A percentile compares a stretch with the other conserved stretches of the same genome.
Evolutionary conservation across 225 moss, liverwort and hornwort species (phyloP).

Genomic region (Sphagnum contortum): DNA sequence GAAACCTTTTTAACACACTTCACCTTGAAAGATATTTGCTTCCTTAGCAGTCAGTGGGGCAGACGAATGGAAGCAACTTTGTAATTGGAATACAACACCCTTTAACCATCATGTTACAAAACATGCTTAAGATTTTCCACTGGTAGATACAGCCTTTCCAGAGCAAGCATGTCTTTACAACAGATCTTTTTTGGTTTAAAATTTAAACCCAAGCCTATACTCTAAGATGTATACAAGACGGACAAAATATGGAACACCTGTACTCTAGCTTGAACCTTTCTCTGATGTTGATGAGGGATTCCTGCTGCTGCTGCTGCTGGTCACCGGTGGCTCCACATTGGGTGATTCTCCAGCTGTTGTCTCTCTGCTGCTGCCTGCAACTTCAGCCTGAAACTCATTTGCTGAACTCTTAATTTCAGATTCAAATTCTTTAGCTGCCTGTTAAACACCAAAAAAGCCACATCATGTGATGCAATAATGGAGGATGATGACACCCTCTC

Average conservation of each 20-base stretch:
- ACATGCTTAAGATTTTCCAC: too few species aligned
- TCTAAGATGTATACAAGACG: not conserved
- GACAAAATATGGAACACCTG: not conserved
- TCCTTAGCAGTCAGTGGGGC: too few species aligned
- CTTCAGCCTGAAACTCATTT: conserved; percentile 2
- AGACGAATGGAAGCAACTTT: too few species aligned
- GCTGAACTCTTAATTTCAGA: conserved; percentile 23
- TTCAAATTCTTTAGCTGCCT: conserved; percentile 50
- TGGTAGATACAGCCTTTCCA: too few species aligned
- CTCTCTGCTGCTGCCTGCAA: not conserved
- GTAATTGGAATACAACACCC: too few species aligned
- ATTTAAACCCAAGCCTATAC: too few species aligned
- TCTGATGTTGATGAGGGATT: not conserved
- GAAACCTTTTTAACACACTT: too few species aligned
- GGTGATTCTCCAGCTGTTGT: not conserved
- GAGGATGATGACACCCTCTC: not conserved
- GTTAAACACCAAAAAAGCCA: not conserved
- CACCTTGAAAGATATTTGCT: too few species aligned
- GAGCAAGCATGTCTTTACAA: too few species aligned
- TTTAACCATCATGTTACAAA: too few species aligned
- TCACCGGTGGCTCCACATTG: not conserved
- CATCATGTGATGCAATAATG: not conserved
- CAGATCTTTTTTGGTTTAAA: too few species aligned
- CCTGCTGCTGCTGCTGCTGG: not conserved
- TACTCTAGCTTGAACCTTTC: not conserved